Base-by-base conservation (phyloP, 805 yeast genomes). In the Ogataea ganodermae region DNA sequence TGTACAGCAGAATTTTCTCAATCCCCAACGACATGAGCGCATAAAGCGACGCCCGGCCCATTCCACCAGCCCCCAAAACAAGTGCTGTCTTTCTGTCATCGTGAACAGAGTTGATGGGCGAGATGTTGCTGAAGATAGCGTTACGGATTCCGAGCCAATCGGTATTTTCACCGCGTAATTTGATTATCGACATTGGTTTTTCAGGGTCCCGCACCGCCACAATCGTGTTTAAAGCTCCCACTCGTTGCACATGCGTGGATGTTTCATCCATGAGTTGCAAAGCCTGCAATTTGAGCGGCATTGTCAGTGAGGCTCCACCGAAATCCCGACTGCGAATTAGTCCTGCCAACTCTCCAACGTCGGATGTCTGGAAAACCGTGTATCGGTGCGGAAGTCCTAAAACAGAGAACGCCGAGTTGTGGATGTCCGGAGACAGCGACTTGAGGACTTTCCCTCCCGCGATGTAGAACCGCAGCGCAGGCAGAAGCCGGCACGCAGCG, bases 61-160 rank as follows among this genome's bases (percentile, higher is more conserved):
- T 42, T 20, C 45, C 45, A 3, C 45, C 45, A 9, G 45, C 45
- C 7, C 45, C 45, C 20, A 42, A 32, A 24, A 42, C 45, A 6
- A 42, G 35, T 1, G 45, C 45, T 2, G 45, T 42, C 18, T 42
- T 42, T 6, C 38, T 22, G 22, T 32, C 45, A 13, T 42, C 45
- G 24, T 32, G 33, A 20, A 42, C 45, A 18, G 45, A 42, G 32
- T 42, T 42, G 38, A 42, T 42, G 3, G 45, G 45, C 20, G 45
- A 42, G 3, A 42, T 42, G 31, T 42, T 42, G 32, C 45, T 42
- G 38, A 42, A 42, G 9, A 42, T 42, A 12, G 45, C 45, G 16
- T 42, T 42, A 16, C 45, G 22, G 16, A 42, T 33, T 23, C 45
- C 45, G 3, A 42, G 32, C 45, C 45, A 42, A 24, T 42, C 45